phyloP scores from a whole-genome alignment of 352 stramenopile genomes.

The Albugo candida region DNA sequence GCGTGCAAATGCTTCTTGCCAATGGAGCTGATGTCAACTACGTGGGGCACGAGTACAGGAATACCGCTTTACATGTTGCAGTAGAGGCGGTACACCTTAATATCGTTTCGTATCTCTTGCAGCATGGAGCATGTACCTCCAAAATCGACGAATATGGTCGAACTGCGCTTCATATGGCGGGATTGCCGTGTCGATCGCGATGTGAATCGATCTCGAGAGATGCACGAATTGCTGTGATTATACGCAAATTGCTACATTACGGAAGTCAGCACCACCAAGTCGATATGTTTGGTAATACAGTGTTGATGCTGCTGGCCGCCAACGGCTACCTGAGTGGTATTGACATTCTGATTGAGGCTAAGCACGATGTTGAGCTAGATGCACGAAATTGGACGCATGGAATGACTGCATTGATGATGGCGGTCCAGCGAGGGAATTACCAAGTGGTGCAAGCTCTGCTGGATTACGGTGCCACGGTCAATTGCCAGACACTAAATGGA shows the following conservation, averaged over 20 bases:
- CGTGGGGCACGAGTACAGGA: constrained; percentile 55
- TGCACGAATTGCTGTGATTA: constrained; percentile 32
- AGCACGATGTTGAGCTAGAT: constrained; percentile 47
- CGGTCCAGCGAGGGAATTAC: constrained; percentile 34
- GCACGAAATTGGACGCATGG: constrained; percentile 64
- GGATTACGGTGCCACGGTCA: constrained; percentile 52
- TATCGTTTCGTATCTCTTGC: constrained; percentile 71
- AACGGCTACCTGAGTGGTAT: constrained; percentile 50
- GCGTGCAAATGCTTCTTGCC: constrained; percentile 73
- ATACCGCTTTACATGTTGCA: constrained; percentile 59
- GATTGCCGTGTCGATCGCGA: constrained; percentile 18
- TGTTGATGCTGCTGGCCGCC: constrained; percentile 56
- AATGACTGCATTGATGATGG: constrained; percentile 52
- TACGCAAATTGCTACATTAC: constrained; percentile 61
- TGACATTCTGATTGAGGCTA: constrained; percentile 41
- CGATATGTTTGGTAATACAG: constrained; percentile 71
- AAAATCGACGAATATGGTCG: constrained; percentile 43
- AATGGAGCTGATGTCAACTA: constrained; percentile 81
- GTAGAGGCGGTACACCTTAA: constrained; percentile 67
- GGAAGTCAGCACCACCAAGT: constrained; percentile 33
- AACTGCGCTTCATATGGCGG: constrained; percentile 62
- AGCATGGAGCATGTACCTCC: constrained; percentile 65
- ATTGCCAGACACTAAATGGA: constrained; percentile 38
- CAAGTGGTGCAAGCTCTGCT: constrained; percentile 62
- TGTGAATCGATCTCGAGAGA: not conserved